Evolutionary conservation across 352 stramenopile species (phyloP), one percentile per base, ranked within the genome.

Genomic region (Phytophthora tubulina): DNA sequence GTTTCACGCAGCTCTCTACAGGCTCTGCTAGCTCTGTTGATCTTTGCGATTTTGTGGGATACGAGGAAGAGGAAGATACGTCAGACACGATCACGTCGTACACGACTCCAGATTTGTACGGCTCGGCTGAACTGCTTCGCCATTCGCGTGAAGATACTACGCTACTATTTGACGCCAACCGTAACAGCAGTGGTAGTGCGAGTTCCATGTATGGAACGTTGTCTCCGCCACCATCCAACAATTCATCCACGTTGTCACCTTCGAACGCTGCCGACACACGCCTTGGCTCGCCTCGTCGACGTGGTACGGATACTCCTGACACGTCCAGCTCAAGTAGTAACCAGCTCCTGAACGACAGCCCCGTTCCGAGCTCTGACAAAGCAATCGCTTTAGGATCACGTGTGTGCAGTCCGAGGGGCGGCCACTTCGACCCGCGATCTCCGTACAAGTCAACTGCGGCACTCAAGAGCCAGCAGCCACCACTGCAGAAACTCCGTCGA

Each of bases 41-140:
- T 39, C 70, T 85, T 8, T 75, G 72, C 48, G 80, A 89, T 4
- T 90, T 92, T 30, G 21, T 84, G 13, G 82, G 84, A 15, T 90
- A 92, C 66, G 79, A 89, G 33, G 73, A 91, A 32, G 79, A 83
- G 31, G 75, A 83, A 60, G 70, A 76, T 53, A 35, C 17, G 3
- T 15, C 44, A 32, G 79, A 86, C 44, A 67, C 55, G 6, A 32
- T 85, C 48, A 84, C 60, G 10, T 86, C 81, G 3, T 89, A 86
- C 67, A 82, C 76, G 3, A 71, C 70, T 7, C 59, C 71, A 33
- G 75, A 72, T 36, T 59, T 87, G 31, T 83, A 87, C 50, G 64
- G 61, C 10, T 73, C 73, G 7, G 63, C 62, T 11, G 73, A 76
- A 33, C 38, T 77, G 8, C 46, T 77, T 0, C 63, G 73, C 35